A percentile compares a stretch with the other conserved stretches of the same genome.
Evolutionary conservation across 352 stramenopile species (phyloP).

Genomic region (Phytophthora constricta): DNA sequence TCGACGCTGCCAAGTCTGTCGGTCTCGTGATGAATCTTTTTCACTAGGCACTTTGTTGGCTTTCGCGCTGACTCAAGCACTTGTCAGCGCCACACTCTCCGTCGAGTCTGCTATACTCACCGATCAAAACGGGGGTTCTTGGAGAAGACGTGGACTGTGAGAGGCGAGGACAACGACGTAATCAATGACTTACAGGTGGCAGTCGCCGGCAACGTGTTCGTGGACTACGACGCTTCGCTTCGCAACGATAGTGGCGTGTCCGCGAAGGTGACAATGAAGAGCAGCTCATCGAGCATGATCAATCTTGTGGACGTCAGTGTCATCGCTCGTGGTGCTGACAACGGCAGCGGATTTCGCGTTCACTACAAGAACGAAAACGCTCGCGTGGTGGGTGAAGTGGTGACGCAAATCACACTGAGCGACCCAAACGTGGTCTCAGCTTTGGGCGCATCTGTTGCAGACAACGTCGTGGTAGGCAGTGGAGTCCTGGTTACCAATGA

Average conservation of each 20-base stretch:
- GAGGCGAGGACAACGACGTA: slow-evolving; percentile 7
- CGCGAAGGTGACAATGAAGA: slow-evolving; percentile 40
- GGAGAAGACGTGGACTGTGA: slow-evolving; percentile 44
- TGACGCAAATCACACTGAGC: slow-evolving; percentile 41
- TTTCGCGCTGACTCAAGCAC: slow-evolving; percentile 6
- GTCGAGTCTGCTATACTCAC: slow-evolving; percentile 17
- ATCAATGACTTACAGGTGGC: slow-evolving; percentile 33
- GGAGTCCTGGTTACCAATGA: slow-evolving; percentile 45
- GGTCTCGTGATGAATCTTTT: slow-evolving; percentile 13
- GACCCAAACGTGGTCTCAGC: slow-evolving; percentile 30
- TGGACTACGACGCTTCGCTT: slow-evolving; percentile 45
- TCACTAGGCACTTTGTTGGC: slow-evolving; percentile 10
- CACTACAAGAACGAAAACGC: slow-evolving; percentile 55
- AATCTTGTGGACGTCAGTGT: slow-evolving; percentile 40
- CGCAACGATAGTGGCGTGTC: slow-evolving; percentile 9
- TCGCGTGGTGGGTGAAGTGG: slow-evolving; percentile 29
- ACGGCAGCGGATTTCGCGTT: slow-evolving; percentile 35
- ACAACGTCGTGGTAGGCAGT: slow-evolving; percentile 41
- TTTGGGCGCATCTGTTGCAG: slow-evolving; percentile 9
- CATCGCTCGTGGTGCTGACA: slow-evolving; percentile 12
- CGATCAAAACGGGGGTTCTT: slow-evolving; percentile 18
- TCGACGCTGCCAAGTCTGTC: not conserved
- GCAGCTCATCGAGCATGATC: slow-evolving; percentile 35
- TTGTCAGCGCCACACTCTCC: slow-evolving; percentile 13
- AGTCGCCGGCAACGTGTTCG: slow-evolving; percentile 47